Evolutionary conservation across 331 rosid species (phyloP).

Genomic region (Rosa hybrid): DNA sequence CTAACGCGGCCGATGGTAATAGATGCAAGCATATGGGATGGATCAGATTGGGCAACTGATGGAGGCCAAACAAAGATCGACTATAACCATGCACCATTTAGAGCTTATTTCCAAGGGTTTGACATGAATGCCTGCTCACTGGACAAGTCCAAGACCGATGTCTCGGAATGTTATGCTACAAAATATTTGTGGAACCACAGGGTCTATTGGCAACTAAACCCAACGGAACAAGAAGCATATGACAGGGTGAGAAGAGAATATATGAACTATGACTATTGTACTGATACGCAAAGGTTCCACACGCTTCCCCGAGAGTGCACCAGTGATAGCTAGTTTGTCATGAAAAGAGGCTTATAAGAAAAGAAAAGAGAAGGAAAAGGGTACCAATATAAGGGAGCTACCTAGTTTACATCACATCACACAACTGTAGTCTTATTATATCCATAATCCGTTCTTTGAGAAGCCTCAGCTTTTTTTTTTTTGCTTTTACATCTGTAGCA

Average conservation of each 20-base stretch:
- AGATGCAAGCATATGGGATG: constrained; percentile 50
- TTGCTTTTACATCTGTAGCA: no score
- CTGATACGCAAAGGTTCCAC: constrained; percentile 35
- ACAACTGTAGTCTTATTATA: no score
- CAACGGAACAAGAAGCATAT: constrained; percentile 3
- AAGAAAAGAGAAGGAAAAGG: no score
- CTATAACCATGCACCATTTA: constrained; percentile 56
- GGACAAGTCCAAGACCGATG: background rate
- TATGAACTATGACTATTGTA: constrained; percentile 52
- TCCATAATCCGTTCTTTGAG: no score
- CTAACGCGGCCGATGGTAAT: constrained; percentile 49
- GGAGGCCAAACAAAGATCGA: constrained; percentile 48
- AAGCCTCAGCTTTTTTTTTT: no score
- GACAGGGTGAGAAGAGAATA: constrained; percentile 33
- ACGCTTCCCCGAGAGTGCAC: constrained; percentile 55
- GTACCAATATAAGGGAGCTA: background rate
- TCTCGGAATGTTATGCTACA: constrained; percentile 31
- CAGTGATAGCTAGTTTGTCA: background rate
- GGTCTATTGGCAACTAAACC: constrained; percentile 34
- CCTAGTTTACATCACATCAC: background rate
- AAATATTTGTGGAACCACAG: constrained; percentile 44
- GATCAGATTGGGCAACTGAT: constrained; percentile 59
- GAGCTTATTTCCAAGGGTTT: constrained; percentile 51
- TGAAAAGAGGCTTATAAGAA: background rate
- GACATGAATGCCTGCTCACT: constrained; percentile 38